Evolutionary conservation across 257 asterid genomes (phyloP).

Genomic region (Hygrophila difformis): DNA sequence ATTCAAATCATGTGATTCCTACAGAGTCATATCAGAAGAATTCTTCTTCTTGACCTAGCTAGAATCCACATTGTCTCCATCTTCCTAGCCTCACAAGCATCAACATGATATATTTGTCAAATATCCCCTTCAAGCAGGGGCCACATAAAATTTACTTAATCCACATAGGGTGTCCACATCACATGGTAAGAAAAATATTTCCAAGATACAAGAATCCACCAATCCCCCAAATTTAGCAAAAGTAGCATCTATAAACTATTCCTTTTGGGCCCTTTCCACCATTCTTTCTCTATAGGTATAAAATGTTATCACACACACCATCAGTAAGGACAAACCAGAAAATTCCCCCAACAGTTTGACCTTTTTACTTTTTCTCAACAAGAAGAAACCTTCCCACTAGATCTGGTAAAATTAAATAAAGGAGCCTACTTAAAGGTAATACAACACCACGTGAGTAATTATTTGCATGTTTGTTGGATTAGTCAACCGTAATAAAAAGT

Average conservation of each 20-base stretch:
- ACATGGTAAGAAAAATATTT: background rate
- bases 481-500: constrained; percentile 17
- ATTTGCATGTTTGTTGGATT: constrained; percentile 19
- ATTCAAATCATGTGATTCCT: constrained; percentile 5
- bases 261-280: constrained; percentile 8
- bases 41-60: constrained; percentile 10
- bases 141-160: constrained; percentile 11
- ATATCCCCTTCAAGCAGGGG: constrained; percentile 14
- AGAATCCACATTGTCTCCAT: constrained; percentile 20
- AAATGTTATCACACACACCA: background rate
- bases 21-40: background rate
- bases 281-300: constrained; percentile 23
- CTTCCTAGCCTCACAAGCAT: constrained; percentile 25
- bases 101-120: constrained; percentile 25
- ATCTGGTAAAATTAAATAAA: background rate
- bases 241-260: constrained; percentile 9
- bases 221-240: constrained; percentile 22
- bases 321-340: constrained; percentile 21
- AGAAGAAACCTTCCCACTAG: constrained; percentile 5
- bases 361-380: background rate
- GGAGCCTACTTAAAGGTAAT: background rate
- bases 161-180: constrained; percentile 2
- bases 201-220: background rate
- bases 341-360: constrained; percentile 11
- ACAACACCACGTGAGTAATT: constrained; percentile 23